Conservation (phyloP, 805 yeast genomes). For the Pichia nanzhaoensis region DNA sequence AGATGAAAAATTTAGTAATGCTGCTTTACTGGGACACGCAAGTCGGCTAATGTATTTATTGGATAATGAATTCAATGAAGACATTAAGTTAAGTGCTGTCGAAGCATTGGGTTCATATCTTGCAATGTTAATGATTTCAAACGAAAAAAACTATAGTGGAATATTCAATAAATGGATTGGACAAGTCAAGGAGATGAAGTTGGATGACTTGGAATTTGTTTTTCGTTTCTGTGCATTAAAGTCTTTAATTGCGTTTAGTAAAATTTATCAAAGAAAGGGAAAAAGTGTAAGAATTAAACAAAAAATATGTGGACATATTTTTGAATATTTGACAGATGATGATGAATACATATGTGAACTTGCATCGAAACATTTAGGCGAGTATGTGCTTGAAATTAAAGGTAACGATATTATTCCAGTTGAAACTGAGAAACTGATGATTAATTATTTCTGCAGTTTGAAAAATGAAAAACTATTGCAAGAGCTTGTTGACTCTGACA, state of each 20-base stretch:
- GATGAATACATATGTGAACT: slow-evolving; percentile 50
- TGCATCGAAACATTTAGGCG: slow-evolving; percentile 39
- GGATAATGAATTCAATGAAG: slow-evolving; percentile 20
- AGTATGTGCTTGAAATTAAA: slow-evolving; percentile 21
- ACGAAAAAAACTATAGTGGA: slow-evolving; percentile 6
- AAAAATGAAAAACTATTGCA: background rate
- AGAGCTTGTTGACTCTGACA: slow-evolving; percentile 4
- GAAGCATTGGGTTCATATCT: slow-evolving; percentile 46
- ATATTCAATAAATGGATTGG: slow-evolving; percentile 25
- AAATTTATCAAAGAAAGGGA: slow-evolving; percentile 5
- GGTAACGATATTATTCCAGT: slow-evolving; percentile 26
- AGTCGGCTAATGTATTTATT: slow-evolving; percentile 23
- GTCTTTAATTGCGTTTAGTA: slow-evolving; percentile 34
- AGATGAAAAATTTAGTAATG: background rate
- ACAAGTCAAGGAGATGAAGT: slow-evolving; percentile 24
- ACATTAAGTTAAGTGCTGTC: slow-evolving; percentile 40
- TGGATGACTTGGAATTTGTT: slow-evolving; percentile 40
- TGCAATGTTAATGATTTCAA: slow-evolving; percentile 7
- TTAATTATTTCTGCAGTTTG: slow-evolving; percentile 6
- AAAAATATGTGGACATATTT: slow-evolving; percentile 13
- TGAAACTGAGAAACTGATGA: slow-evolving; percentile 26
- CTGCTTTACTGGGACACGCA: slow-evolving; percentile 11
- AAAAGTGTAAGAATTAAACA: slow-evolving; percentile 4
- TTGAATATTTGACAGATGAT: slow-evolving; percentile 52
- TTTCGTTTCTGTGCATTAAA: slow-evolving; percentile 40